Evolutionary conservation across 1,139 yeast species (phyloP).

Genomic region (Kurtzmaniella quercitrusa): DNA sequence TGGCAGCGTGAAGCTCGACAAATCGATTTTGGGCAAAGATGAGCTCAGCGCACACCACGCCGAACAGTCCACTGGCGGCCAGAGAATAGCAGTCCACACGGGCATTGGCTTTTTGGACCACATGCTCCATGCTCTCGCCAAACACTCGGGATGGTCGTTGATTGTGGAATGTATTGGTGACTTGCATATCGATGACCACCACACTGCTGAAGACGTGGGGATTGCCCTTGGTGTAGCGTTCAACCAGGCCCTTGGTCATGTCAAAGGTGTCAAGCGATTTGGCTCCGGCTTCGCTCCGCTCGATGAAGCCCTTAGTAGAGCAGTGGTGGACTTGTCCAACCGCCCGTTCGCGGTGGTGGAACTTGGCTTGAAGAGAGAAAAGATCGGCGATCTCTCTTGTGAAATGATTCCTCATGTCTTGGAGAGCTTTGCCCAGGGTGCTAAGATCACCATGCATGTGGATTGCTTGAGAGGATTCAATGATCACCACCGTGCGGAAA

Average conservation of each 20-base stretch:
- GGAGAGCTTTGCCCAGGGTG: slow-evolving; percentile 91
- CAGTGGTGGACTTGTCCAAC: slow-evolving; percentile 90
- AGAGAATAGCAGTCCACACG: slow-evolving; percentile 74
- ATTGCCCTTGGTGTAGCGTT: slow-evolving; percentile 88
- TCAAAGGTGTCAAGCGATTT: slow-evolving; percentile 86
- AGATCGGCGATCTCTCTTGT: slow-evolving; percentile 84
- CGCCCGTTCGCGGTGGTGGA: slow-evolving; percentile 91
- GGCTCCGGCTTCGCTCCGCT: slow-evolving; percentile 95
- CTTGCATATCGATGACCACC: slow-evolving; percentile 94
- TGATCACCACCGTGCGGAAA: slow-evolving; percentile 94
- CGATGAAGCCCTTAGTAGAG: slow-evolving; percentile 91
- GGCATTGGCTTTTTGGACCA: slow-evolving; percentile 96
- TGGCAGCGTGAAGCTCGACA: slow-evolving; percentile 59
- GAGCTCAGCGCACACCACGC: slow-evolving; percentile 45
- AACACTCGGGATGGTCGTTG: slow-evolving; percentile 95
- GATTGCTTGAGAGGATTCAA: slow-evolving; percentile 90
- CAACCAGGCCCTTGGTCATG: slow-evolving; percentile 83
- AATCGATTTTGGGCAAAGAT: slow-evolving; percentile 45
- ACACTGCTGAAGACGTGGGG: slow-evolving; percentile 93
- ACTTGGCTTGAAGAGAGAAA: slow-evolving; percentile 85
- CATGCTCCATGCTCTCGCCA: slow-evolving; percentile 95
- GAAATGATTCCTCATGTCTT: slow-evolving; percentile 97
- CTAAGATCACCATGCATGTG: slow-evolving; percentile 86
- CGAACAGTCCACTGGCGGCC: slow-evolving; percentile 56
- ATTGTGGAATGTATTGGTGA: slow-evolving; percentile 90